Conservation (phyloP, 345 rosid species). For the Raphanus sativus region DNA sequence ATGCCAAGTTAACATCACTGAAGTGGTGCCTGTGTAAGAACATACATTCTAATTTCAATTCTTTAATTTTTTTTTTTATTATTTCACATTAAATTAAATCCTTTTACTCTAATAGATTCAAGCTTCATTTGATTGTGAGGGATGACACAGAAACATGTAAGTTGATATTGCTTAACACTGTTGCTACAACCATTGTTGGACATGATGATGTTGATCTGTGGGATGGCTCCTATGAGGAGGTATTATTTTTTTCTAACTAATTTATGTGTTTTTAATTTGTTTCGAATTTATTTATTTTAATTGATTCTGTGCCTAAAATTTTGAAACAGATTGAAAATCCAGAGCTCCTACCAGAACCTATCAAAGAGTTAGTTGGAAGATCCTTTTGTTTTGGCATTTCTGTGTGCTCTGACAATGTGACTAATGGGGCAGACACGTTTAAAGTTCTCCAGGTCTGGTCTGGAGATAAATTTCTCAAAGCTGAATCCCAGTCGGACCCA, state of each 20-base stretch:
- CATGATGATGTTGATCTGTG: neutral
- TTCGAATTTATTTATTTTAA: too few relatives aligned
- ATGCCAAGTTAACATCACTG: neutral
- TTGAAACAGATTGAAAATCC: neutral
- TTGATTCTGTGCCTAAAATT: too few relatives aligned
- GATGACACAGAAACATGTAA: neutral
- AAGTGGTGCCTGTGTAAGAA: neutral
- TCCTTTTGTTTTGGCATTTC: neutral
- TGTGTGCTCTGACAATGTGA: neutral
- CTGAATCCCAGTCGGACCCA: neutral
- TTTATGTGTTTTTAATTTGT: too few relatives aligned
- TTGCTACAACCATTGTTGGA: neutral
- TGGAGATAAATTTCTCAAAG: neutral
- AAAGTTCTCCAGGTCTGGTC: neutral
- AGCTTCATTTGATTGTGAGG: neutral
- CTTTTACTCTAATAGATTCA: neutral
- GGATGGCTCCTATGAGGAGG: neutral
- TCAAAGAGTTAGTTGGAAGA: neutral
- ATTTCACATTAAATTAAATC: neutral
- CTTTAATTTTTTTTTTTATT: too few relatives aligned
- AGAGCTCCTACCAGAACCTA: neutral
- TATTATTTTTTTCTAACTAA: neutral
- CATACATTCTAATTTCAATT: neutral
- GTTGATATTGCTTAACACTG: neutral
- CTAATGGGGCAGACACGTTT: neutral